Conservation (phyloP, 352 stramenopile species). For the Phytophthora sojae region DNA sequence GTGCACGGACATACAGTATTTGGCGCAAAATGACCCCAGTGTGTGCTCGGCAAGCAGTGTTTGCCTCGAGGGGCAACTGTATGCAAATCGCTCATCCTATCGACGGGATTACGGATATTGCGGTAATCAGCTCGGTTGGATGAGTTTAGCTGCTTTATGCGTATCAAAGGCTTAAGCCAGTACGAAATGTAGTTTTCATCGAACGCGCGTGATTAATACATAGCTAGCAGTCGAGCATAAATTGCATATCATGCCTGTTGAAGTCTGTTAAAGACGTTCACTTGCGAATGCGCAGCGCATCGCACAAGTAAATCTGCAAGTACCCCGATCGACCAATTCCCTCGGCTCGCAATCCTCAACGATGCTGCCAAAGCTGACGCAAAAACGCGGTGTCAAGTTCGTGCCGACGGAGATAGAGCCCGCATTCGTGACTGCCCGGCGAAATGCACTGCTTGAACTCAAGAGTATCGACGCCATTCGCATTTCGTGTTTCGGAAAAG, state of each 20-base stretch:
- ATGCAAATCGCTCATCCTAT: not conserved
- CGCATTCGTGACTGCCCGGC: slow-evolving; percentile 9
- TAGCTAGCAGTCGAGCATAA: not conserved
- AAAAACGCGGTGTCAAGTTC: slow-evolving; percentile 21
- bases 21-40: not conserved
- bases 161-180: too few relatives aligned
- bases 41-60: not conserved
- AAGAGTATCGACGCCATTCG: slow-evolving; percentile 7
- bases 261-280: not conserved
- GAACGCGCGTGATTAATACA: too few relatives aligned
- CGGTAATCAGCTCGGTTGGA: not conserved
- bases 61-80: not conserved
- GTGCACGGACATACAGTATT: too few relatives aligned
- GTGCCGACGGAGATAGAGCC: not conserved
- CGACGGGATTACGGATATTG: not conserved
- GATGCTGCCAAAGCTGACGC: slow-evolving; percentile 19
- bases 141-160: not conserved
- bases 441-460: slow-evolving; percentile 13
- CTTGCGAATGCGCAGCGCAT: not conserved
- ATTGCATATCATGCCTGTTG: not conserved
- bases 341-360: not conserved
- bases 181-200: too few relatives aligned
- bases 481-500: slow-evolving; percentile 6
- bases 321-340: not conserved
- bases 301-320: not conserved